Conservation (phyloP, 2,329 filamentous ascomycete genomes). For the Monosporascus sp. region DNA sequence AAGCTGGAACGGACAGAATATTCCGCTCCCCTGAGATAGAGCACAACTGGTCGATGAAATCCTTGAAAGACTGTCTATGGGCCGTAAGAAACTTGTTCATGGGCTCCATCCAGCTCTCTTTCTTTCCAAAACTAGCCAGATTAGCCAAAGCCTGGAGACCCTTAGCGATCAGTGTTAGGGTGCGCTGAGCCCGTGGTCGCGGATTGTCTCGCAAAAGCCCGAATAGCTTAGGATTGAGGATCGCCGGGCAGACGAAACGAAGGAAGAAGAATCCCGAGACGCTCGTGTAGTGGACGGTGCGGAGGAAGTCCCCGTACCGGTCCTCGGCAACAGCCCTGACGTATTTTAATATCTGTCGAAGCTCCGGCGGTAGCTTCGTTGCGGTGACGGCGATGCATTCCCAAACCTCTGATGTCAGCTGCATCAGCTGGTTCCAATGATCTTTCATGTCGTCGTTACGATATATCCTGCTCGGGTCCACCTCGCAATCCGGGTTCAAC, state of each 20-base stretch:
- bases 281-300: constrained; percentile 86
- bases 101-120: constrained; percentile 98
- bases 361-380: constrained; percentile 69
- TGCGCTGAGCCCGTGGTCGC: constrained; percentile 75
- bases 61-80: constrained; percentile 75
- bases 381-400: constrained; percentile 74
- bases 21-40: constrained; percentile 69
- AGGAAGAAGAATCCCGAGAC: constrained; percentile 93
- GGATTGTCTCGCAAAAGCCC: constrained; percentile 80
- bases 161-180: constrained; percentile 88
- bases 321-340: constrained; percentile 90
- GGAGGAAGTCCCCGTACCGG: constrained; percentile 86
- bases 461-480: constrained; percentile 79
- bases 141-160: constrained; percentile 88
- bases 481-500: constrained; percentile 86
- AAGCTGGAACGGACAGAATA: constrained; percentile 65
- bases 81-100: constrained; percentile 85
- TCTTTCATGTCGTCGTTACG: constrained; percentile 66
- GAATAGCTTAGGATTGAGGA: constrained; percentile 91
- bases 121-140: constrained; percentile 84
- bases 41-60: constrained; percentile 83
- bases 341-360: constrained; percentile 83
- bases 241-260: constrained; percentile 93
- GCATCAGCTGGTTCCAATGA: constrained; percentile 76
- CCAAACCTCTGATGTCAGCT: constrained; percentile 80